These are phyloP conservation scores for Stentor coeruleus DNA, from an alignment of 73 alveolate species.

Conservation along the genomic window DNA sequence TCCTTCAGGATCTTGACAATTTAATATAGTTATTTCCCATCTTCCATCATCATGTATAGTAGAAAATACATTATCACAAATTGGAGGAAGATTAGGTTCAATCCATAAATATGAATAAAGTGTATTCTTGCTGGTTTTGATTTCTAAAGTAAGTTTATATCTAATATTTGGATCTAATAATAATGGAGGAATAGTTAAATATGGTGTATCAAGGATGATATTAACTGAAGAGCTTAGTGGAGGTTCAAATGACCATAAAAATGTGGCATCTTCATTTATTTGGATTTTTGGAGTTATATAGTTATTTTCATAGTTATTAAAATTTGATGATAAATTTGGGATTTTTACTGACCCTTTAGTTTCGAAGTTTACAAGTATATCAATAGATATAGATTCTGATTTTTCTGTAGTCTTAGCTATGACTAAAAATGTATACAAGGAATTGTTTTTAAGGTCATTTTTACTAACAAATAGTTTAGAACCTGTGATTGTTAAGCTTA, in stretches of 20 bases:
- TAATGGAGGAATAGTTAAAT: background rate
- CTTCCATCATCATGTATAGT: background rate
- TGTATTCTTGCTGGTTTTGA: no score
- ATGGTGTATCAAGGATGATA: background rate
- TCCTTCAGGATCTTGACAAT: background rate
- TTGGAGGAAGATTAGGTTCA: background rate
- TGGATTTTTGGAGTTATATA: background rate
- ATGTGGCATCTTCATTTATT: background rate
- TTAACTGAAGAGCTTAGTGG: no score
- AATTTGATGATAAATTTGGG: background rate
- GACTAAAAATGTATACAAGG: background rate
- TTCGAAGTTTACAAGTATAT: background rate
- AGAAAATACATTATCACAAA: background rate
- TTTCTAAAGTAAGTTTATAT: background rate
- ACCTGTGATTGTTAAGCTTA: background rate
- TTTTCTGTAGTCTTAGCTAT: background rate
- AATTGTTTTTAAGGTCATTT: no score
- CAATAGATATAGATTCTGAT: background rate
- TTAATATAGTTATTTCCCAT: background rate
- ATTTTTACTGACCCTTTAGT: background rate
- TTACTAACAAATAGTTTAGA: no score
- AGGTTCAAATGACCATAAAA: background rate
- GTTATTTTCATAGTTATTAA: background rate
- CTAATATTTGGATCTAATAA: background rate
- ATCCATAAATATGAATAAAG: background rate